A percentile compares a stretch with the other conserved stretches of the same genome.
These are phyloP conservation scores for Kregervanrija fluxuum DNA, from an alignment of 805 yeast genomes.

Conservation along the genomic window DNA sequence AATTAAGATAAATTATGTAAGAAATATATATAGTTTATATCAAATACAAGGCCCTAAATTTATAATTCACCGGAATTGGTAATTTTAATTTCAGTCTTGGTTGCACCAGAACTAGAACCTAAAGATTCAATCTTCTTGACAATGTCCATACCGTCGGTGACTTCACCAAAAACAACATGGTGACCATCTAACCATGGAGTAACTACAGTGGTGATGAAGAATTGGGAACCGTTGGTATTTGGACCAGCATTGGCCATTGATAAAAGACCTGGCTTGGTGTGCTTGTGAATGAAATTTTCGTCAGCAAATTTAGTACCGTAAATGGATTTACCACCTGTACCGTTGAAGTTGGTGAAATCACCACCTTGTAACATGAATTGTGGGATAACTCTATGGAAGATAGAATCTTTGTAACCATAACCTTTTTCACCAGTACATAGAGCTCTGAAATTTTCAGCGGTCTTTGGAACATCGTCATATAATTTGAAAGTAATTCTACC, in stretches of 20 bases:
- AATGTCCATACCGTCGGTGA: constrained; percentile 53
- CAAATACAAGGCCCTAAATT: constrained; percentile 3
- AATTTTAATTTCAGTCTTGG: constrained; percentile 44
- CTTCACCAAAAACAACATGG: constrained; percentile 77
- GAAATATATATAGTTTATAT: too few relatives aligned
- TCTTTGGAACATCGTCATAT: constrained; percentile 84
- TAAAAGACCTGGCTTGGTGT: constrained; percentile 72
- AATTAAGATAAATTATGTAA: too few relatives aligned
- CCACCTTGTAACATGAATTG: constrained; percentile 97
- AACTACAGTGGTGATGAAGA: constrained; percentile 77
- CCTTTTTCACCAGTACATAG: constrained; percentile 92
- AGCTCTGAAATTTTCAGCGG: constrained; percentile 76
- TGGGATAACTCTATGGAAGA: constrained; percentile 96
- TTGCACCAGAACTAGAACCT: constrained; percentile 46
- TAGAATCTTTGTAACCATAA: constrained; percentile 75
- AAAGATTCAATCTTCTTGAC: constrained; percentile 80
- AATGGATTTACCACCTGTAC: constrained; percentile 89
- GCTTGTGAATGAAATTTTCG: constrained; percentile 65
- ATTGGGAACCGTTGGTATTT: constrained; percentile 88
- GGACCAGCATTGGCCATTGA: constrained; percentile 95
- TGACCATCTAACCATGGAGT: constrained; percentile 75
- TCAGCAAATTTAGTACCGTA: constrained; percentile 58
- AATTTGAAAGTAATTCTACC: constrained; percentile 75
- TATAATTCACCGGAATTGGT: constrained; percentile 53
- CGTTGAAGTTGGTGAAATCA: constrained; percentile 80